Percentiles rank a stretch among this genome's conserved stretches.
phyloP scores from a whole-genome alignment of 805 yeast species.

The Saccharomycopsis sp. region DNA sequence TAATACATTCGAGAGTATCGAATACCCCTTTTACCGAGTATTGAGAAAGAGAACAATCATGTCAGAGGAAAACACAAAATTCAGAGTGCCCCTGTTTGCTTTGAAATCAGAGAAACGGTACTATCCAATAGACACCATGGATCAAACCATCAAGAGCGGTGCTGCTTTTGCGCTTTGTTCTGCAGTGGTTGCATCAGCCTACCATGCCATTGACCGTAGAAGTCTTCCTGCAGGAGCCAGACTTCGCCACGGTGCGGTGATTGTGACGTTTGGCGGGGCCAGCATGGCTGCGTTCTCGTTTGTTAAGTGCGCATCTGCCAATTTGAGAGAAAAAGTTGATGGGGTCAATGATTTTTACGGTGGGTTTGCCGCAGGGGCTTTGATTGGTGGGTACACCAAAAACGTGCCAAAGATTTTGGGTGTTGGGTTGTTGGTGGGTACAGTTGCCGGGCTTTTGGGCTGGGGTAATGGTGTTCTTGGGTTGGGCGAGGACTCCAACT shows the following conservation, averaged over 20 bases:
- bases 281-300: conserved; percentile 37
- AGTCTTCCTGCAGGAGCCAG: conserved; percentile 32
- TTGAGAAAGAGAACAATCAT: too few species aligned
- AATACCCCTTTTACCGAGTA: too few species aligned
- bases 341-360: conserved; percentile 48
- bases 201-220: conserved; percentile 36
- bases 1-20: too few species aligned
- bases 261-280: conserved; percentile 38
- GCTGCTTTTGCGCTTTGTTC: conserved; percentile 38
- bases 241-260: conserved; percentile 23
- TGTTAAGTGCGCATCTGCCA: conserved; percentile 38
- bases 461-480: conserved; percentile 47
- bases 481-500: conserved; percentile 34
- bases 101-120: conserved; percentile 24
- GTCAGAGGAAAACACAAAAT: conserved; percentile 1
- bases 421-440: conserved; percentile 36
- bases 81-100: conserved; percentile 13
- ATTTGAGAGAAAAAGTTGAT: conserved; percentile 54
- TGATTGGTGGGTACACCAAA: conserved; percentile 31
- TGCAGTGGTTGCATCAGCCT: conserved; percentile 40
- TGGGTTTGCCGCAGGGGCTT: conserved; percentile 38
- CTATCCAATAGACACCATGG: conserved; percentile 48
- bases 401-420: conserved; percentile 38
- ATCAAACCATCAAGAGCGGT: conserved; percentile 39
- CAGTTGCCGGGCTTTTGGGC: conserved; percentile 33